Percentiles rank a stretch among this genome's conserved stretches.
Evolutionary conservation across 2,329 filamentous ascomycete species (phyloP).

Genomic region (Esteya vermicola): DNA sequence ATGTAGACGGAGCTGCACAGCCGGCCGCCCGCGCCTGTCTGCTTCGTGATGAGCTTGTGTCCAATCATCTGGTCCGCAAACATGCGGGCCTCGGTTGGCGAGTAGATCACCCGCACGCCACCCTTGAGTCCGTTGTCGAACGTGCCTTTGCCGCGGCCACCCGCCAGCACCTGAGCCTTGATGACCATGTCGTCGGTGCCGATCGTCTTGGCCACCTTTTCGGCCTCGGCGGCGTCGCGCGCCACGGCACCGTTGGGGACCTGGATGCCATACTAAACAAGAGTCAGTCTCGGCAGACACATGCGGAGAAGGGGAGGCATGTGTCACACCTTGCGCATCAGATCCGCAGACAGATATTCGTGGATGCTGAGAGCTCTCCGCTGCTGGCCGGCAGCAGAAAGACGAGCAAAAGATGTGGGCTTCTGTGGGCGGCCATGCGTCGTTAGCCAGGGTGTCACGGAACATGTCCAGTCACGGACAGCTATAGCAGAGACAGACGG

Average conservation of each 20-base stretch:
- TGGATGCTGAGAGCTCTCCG: slow-evolving; percentile 87
- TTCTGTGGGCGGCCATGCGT: too few relatives aligned
- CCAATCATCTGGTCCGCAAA: slow-evolving; percentile 99
- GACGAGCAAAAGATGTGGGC: slow-evolving; percentile 25
- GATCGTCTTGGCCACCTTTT: slow-evolving; percentile 79
- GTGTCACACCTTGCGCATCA: slow-evolving; percentile 55
- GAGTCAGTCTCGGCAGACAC: background rate
- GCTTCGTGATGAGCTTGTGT: slow-evolving; percentile 98
- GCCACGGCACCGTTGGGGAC: slow-evolving; percentile 86
- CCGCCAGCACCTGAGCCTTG: slow-evolving; percentile 97
- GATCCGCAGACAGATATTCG: slow-evolving; percentile 91
- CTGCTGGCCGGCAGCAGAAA: slow-evolving; percentile 59
- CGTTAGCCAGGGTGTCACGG: background rate
- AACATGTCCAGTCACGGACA: background rate
- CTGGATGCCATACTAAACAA: slow-evolving; percentile 72
- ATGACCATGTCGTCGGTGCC: slow-evolving; percentile 96
- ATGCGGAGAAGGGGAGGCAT: slow-evolving; percentile 1
- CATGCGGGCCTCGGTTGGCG: slow-evolving; percentile 89
- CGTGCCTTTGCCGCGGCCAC: slow-evolving; percentile 91
- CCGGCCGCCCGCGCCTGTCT: slow-evolving; percentile 81
- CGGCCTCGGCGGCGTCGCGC: slow-evolving; percentile 70
- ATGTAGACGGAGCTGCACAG: slow-evolving; percentile 98
- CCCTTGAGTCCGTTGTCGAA: slow-evolving; percentile 99
- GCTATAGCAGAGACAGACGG: background rate
- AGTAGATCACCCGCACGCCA: slow-evolving; percentile 97